Evolutionary conservation across 140 eudicot species (phyloP).

Genomic region (Bidens hawaiensis): DNA sequence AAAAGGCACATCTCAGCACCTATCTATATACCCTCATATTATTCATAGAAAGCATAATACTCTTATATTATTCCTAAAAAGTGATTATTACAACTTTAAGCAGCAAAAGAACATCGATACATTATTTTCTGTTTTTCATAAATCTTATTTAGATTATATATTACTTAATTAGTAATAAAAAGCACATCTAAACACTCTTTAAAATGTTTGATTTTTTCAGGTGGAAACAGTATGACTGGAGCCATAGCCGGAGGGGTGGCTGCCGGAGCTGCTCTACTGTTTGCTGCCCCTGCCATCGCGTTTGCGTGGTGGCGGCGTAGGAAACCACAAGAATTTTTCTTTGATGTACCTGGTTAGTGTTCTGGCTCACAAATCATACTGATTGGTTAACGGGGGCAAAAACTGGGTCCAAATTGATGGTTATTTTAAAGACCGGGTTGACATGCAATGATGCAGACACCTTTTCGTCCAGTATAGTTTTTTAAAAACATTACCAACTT

Average conservation of each 20-base stretch:
- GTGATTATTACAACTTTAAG: background rate
- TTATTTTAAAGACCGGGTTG: background rate
- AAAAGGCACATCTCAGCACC: too few relatives aligned
- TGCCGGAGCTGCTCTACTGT: too few relatives aligned
- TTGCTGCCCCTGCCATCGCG: too few relatives aligned
- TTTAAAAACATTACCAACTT: background rate
- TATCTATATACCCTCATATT: too few relatives aligned
- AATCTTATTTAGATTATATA: too few relatives aligned
- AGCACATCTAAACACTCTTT: background rate
- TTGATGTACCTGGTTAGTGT: constrained; percentile 84
- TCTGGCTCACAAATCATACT: background rate
- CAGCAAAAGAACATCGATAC: background rate
- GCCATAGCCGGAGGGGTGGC: too few relatives aligned
- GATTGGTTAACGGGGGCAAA: background rate
- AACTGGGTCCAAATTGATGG: background rate
- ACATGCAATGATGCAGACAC: background rate
- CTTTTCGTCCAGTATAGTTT: background rate
- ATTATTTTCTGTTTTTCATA: background rate
- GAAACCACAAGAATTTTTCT: constrained; percentile 83
- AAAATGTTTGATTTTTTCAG: constrained; percentile 24
- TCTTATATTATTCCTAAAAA: background rate
- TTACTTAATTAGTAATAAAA: background rate
- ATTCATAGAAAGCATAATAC: too few relatives aligned
- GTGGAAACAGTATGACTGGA: constrained; percentile 47
- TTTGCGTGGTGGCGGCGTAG: constrained; percentile 21